Evolutionary conservation across 306 rosid species (phyloP).

Genomic region (Quercus alba): DNA sequence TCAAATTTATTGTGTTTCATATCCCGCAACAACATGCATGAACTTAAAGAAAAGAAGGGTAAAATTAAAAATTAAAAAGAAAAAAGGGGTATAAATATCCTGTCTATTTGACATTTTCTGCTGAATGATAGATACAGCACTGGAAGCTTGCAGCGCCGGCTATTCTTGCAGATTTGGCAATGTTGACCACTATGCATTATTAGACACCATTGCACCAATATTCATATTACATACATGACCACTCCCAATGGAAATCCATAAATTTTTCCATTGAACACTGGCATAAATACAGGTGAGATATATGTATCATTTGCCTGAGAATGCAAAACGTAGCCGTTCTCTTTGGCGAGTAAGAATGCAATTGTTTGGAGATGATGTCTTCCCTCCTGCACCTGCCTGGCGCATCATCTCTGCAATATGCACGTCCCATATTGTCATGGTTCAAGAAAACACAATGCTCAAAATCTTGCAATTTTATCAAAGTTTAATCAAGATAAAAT

Average conservation of each 20-base stretch:
- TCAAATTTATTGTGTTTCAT: slow-evolving; percentile 10
- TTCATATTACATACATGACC: slow-evolving; percentile 23
- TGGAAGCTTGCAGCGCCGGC: slow-evolving; percentile 22
- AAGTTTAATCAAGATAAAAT: not conserved
- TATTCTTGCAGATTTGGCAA: slow-evolving; percentile 24
- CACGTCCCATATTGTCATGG: slow-evolving; percentile 17
- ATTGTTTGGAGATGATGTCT: slow-evolving; percentile 56
- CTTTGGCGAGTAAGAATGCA: slow-evolving; percentile 38
- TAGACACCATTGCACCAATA: slow-evolving; percentile 17
- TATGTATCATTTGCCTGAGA: slow-evolving; percentile 33
- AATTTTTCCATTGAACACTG: slow-evolving; percentile 25
- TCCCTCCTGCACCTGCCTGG: slow-evolving; percentile 63
- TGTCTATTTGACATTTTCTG: slow-evolving; percentile 20
- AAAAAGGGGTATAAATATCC: slow-evolving; percentile 26
- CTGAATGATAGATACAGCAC: slow-evolving; percentile 15
- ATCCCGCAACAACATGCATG: slow-evolving; percentile 12
- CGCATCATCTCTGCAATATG: slow-evolving; percentile 77
- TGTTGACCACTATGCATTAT: not conserved
- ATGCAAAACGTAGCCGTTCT: slow-evolving; percentile 22
- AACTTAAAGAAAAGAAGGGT: slow-evolving; percentile 1
- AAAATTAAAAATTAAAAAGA: not conserved
- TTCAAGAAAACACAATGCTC: slow-evolving; percentile 9
- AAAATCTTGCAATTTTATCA: slow-evolving; percentile 1
- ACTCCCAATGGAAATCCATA: slow-evolving; percentile 24
- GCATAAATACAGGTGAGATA: slow-evolving; percentile 29